phyloP scores from a whole-genome alignment of 495 filamentous ascomycete genomes.

The Talaromyces thailandensis region DNA sequence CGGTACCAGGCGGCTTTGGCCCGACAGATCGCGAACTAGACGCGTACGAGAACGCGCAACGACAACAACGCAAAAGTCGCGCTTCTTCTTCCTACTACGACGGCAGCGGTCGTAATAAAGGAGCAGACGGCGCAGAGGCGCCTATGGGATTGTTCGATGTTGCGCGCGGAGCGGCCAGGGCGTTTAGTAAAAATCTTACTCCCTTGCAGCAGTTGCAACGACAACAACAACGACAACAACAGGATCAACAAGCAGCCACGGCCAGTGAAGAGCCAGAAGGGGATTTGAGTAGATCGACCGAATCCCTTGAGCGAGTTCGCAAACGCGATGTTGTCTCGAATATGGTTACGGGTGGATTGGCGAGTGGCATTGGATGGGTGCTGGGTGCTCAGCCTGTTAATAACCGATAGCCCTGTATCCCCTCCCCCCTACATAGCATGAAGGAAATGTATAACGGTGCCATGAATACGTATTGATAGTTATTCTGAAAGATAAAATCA shows the following conservation, averaged over 20 bases:
- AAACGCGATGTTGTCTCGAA: slow-evolving; percentile 75
- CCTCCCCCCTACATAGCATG: background rate
- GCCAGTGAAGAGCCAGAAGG: slow-evolving; percentile 10
- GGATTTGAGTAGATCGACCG: slow-evolving; percentile 15
- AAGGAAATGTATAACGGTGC: background rate
- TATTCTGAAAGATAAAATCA: background rate
- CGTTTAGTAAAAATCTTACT: slow-evolving; percentile 57
- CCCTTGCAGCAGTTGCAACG: slow-evolving; percentile 28
- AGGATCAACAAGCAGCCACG: background rate
- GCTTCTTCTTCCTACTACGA: slow-evolving; percentile 30
- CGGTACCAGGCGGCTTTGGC: slow-evolving; percentile 60
- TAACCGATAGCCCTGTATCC: slow-evolving; percentile 11
- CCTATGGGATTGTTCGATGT: slow-evolving; percentile 94
- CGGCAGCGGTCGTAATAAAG: background rate
- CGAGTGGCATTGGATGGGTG: slow-evolving; percentile 79
- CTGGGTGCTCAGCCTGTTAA: slow-evolving; percentile 60
- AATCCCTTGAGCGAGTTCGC: slow-evolving; percentile 35
- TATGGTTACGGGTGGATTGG: slow-evolving; percentile 65
- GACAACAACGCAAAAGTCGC: slow-evolving; percentile 20
- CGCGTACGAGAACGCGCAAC: slow-evolving; percentile 32
- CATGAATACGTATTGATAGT: slow-evolving; percentile 2
- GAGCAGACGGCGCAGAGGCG: slow-evolving; percentile 52
- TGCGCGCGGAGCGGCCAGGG: slow-evolving; percentile 70
- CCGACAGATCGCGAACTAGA: slow-evolving; percentile 35
- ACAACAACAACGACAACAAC: slow-evolving; percentile 3